Evolutionary conservation across 1,284 basidiomycete genomes (phyloP).

Genomic region (Ganoderma meredithae): DNA sequence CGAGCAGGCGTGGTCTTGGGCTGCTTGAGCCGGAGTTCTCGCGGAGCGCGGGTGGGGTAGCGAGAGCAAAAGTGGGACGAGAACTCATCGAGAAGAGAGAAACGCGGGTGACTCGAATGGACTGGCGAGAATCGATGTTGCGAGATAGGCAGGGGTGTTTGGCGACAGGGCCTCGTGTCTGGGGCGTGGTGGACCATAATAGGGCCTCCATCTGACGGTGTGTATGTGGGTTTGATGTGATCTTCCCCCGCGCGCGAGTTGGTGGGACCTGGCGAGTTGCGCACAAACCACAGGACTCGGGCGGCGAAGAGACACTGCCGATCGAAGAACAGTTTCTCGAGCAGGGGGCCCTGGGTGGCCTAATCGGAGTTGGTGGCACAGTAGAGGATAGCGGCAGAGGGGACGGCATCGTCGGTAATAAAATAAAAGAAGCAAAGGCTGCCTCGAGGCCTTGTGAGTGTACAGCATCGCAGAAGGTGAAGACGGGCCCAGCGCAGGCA

Average conservation of each 20-base stretch:
- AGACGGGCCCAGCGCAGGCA: slow-evolving; percentile 21
- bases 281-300: slow-evolving; percentile 4
- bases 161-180: slow-evolving; percentile 31
- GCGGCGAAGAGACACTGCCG: not conserved
- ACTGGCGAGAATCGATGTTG: slow-evolving; percentile 25
- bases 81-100: slow-evolving; percentile 4
- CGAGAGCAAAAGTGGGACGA: slow-evolving; percentile 6
- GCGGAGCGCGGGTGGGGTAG: slow-evolving; percentile 8
- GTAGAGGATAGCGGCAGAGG: not conserved
- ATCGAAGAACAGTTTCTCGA: not conserved
- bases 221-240: slow-evolving; percentile 14
- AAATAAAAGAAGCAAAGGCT: slow-evolving; percentile 10
- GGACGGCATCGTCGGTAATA: slow-evolving; percentile 7
- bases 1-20: not conserved
- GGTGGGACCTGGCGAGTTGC: not conserved
- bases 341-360: not conserved
- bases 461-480: slow-evolving; percentile 29
- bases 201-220: slow-evolving; percentile 22
- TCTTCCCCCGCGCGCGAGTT: not conserved
- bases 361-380: not conserved
- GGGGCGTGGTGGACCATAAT: slow-evolving; percentile 29
- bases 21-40: not conserved
- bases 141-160: slow-evolving; percentile 27
- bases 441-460: slow-evolving; percentile 22
- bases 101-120: slow-evolving; percentile 7